phyloP scores from a whole-genome alignment of 768 basidiomycete genomes.

The Ramaria rubella region DNA sequence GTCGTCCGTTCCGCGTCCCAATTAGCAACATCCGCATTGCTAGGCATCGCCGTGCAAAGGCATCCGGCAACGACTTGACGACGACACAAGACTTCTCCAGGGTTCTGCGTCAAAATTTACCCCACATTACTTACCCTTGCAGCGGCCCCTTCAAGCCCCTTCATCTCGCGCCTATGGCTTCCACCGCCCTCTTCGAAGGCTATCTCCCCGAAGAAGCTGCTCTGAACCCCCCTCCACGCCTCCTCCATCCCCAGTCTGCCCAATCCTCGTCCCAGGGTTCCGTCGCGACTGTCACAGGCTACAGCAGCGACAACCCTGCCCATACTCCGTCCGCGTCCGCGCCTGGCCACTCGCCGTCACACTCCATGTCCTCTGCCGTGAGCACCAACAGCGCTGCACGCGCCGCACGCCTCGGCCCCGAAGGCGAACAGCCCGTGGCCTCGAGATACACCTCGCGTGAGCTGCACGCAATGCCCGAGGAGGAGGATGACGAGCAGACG shows the following conservation, averaged over 20 bases:
- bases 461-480: not conserved
- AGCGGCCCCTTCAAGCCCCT: too few species aligned
- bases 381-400: too few species aligned
- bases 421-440: not conserved
- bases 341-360: not conserved
- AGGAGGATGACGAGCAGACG: not conserved
- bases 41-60: too few species aligned
- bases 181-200: conserved; percentile 1
- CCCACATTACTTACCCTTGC: too few species aligned
- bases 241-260: too few species aligned
- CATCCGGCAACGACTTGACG: too few species aligned
- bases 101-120: too few species aligned
- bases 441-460: not conserved
- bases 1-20: too few species aligned
- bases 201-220: conserved; percentile 1
- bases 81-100: too few species aligned
- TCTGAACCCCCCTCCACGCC: not conserved
- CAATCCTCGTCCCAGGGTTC: not conserved
- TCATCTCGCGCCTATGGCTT: too few species aligned
- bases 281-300: not conserved
- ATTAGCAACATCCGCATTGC: too few species aligned
- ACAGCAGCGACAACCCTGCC: not conserved
- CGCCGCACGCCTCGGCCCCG: not conserved
- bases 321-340: not conserved
- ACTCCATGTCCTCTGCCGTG: not conserved